Evolutionary conservation across 2,329 filamentous ascomycete genomes (phyloP), one percentile per base, ranked within the genome.

Genomic region (Aspergillus flavus): DNA sequence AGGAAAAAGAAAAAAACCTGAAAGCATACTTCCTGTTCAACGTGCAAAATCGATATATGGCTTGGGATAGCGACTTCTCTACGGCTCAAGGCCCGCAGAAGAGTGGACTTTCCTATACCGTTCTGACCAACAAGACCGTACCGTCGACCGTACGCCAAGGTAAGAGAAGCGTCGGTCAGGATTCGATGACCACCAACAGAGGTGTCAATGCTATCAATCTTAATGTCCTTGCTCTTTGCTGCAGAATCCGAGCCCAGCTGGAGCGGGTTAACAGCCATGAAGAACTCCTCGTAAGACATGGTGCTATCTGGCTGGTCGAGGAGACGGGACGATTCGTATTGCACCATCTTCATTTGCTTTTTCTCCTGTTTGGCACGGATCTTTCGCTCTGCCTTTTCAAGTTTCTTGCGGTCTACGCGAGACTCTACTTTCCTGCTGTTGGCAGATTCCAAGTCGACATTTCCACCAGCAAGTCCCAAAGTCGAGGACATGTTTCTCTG

Each of bases 121-220:
- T 99, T 99, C 85, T 98, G 92, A 85, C 95, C 95, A 70, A 99
- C 95, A 68, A 99, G 84, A 88, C 95, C 95, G 80, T 99, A 99
- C 69, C 95, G 89, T 75, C 94, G 90, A 59, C 94, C 93, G 78
- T 96, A 97, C 0, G 95, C 90, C 67, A 99, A 84, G 1, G 93
- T 97, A 63, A 99, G 83, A 59, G 88, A 92, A 55, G 94, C 97
- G 77, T 99, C 94, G 52, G 91, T 92, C 70, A 98, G 82, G 68
- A 99, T 99, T 64, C 95, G 89, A 73, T 88, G 85, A 61, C 94
- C 94, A 66, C 92, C 89, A 74, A 99, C 97, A 50, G 93, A 91
- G 60, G 99, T 91, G 79, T 99, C 95, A 75, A 97, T 93, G 72
- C 92, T 93, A 80, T 99, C 95, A 70, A 99, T 84, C 83, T 98